Conservation (phyloP, 495 filamentous ascomycete species). For the Penicillium manginii region DNA sequence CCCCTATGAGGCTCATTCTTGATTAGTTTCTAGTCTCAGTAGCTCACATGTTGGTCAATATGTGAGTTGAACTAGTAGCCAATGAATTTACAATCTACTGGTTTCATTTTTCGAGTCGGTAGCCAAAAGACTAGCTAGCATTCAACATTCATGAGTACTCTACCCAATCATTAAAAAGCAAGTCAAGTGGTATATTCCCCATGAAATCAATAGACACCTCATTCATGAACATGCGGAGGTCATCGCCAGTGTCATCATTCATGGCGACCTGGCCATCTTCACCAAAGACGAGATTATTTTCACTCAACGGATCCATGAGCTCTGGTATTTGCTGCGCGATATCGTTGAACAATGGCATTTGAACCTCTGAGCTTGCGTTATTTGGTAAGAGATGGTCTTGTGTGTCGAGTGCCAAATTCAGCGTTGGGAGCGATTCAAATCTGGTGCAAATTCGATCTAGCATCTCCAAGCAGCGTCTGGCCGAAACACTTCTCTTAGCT, state of each 20-base stretch:
- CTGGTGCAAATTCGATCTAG: conserved; percentile 10
- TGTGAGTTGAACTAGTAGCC: too few relatives aligned
- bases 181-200: conserved; percentile 11
- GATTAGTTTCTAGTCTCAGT: too few relatives aligned
- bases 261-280: background rate
- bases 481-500: conserved; percentile 2
- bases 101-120: too few relatives aligned
- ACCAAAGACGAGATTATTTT: conserved; percentile 6
- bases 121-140: background rate
- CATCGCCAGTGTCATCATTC: conserved; percentile 2
- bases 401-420: background rate
- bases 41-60: too few relatives aligned
- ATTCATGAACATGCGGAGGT: conserved; percentile 11
- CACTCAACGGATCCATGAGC: conserved; percentile 1
- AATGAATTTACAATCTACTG: too few relatives aligned
- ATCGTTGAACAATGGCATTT: background rate
- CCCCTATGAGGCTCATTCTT: too few relatives aligned
- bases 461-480: conserved; percentile 6
- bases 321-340: background rate
- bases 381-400: background rate
- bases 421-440: background rate
- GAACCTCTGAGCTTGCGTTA: background rate
- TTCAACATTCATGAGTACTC: background rate
- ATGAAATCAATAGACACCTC: conserved; percentile 10
- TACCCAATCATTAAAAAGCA: conserved; percentile 13